These are phyloP conservation scores for Coniochaeta pulveracea DNA, from an alignment of 2,329 filamentous ascomycete species.

Conservation along the genomic window DNA sequence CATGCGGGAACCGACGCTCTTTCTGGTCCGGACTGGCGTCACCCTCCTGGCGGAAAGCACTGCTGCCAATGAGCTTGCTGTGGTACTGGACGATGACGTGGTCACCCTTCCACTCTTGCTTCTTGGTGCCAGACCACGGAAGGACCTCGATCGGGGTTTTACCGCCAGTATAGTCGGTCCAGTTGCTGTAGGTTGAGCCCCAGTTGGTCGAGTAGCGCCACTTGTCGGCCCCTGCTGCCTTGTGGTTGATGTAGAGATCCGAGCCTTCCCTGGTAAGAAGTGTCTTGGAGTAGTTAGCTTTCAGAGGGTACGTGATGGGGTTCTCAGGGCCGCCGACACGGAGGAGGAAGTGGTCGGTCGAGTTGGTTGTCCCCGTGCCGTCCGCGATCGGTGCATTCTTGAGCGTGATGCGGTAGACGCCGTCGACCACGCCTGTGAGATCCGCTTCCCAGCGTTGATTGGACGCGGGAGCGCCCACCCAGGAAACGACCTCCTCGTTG, in stretches of 20 bases:
- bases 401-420: constrained; percentile 46
- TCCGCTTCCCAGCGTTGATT: constrained; percentile 40
- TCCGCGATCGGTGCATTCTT: constrained; percentile 35
- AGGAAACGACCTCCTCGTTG: constrained; percentile 20
- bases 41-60: constrained; percentile 47
- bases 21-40: constrained; percentile 29
- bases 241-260: constrained; percentile 39
- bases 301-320: constrained; percentile 43
- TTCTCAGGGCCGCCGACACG: constrained; percentile 46
- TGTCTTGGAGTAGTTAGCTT: constrained; percentile 45
- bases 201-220: constrained; percentile 53
- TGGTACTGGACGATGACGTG: constrained; percentile 55
- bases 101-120: constrained; percentile 48
- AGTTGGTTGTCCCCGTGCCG: constrained; percentile 30
- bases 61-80: constrained; percentile 46
- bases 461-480: constrained; percentile 40
- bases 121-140: constrained; percentile 44
- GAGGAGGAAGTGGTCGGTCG: constrained; percentile 50
- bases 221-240: constrained; percentile 48
- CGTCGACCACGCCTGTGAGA: constrained; percentile 45
- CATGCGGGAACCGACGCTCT: constrained; percentile 45
- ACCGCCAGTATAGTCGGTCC: constrained; percentile 41
- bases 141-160: constrained; percentile 34
- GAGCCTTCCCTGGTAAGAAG: constrained; percentile 30
- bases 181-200: constrained; percentile 46